Evolutionary conservation across 495 filamentous ascomycete genomes (phyloP), one percentile per base, ranked within the genome.

Genomic region (Hypoxylon cercidicola): DNA sequence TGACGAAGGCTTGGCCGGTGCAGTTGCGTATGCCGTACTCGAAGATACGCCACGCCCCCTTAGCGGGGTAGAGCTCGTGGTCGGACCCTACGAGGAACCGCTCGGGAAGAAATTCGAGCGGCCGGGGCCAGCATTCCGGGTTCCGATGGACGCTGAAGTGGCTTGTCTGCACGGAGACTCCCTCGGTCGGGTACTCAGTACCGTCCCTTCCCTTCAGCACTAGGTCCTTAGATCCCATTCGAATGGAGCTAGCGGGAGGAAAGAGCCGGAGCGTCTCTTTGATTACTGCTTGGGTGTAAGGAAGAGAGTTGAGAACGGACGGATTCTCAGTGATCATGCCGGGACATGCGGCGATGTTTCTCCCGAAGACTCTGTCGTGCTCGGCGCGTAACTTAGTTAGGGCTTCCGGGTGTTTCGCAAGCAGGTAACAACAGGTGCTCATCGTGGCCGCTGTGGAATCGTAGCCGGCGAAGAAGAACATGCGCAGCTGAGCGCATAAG

Each of bases 1-100:
- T 68, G 0, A 80, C 79, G 32, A 86, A 75, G 12, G 78, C 77
- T 57, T 84, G 81, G 0, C 84, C 83, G n/a, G 85, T 82, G 46
- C 84, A 86, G 30, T 72, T 77, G 1, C 84, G 65, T 3, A 79
- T 73, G 0, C 82, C 82, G 20, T 74, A 72, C 60, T 82, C 79
- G 55, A 86, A 86, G 6, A 72, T 72, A n/a, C 82, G 73, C 77
- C 77, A 86, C 0, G 81, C 78, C 25, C 78, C 76, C 32, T 82
- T 82, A 4, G 44, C 40, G 0, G 73, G 68, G 44, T 74, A 66
- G 5, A 77, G 64, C 45, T 73, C 62, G 54, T 75, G 72, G 4
- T 64, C 72, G 0, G 72, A 70, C 1, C 59, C 60, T 3, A 71
- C 64, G 4, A 80, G 55, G 47, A 74, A 84, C 0, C 81, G 74